Conservation (phyloP, 1,139 yeast genomes). For the Torulaspora globosa region DNA sequence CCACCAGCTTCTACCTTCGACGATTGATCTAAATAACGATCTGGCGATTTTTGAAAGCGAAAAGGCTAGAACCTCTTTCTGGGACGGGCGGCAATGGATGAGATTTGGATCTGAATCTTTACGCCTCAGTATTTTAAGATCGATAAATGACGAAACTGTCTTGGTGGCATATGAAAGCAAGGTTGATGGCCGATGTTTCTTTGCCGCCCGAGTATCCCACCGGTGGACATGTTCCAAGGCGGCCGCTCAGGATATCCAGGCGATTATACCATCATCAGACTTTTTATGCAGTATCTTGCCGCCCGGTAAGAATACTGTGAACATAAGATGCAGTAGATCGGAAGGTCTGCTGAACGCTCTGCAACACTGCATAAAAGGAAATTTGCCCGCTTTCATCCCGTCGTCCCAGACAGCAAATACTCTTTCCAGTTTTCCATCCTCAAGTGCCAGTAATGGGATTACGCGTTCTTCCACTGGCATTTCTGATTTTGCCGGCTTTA, state of each 20-base stretch:
- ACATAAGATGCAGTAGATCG: constrained; percentile 24
- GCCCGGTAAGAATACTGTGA: constrained; percentile 16
- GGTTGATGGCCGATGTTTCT: constrained; percentile 14
- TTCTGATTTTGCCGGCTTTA: constrained; percentile 13
- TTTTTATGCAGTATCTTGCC: constrained; percentile 16
- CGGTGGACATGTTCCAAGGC: constrained; percentile 30
- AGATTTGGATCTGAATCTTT: constrained; percentile 11
- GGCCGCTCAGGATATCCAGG: constrained; percentile 36
- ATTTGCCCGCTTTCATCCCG: constrained; percentile 17
- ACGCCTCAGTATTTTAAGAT: constrained; percentile 46
- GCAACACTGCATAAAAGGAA: constrained; percentile 23
- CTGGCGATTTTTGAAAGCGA: constrained; percentile 17
- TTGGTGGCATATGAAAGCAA: constrained; percentile 75
- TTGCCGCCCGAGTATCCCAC: constrained; percentile 22
- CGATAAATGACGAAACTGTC: constrained; percentile 85
- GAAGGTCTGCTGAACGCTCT: constrained; percentile 25
- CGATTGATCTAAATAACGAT: constrained; percentile 11
- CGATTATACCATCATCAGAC: constrained; percentile 24
- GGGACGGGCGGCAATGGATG: constrained; percentile 29
- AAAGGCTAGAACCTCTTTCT: constrained; percentile 21
- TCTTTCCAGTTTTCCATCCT: constrained; percentile 20
- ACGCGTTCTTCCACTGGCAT: constrained; percentile 20
- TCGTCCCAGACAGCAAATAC: constrained; percentile 22
- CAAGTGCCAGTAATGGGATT: constrained; percentile 14
- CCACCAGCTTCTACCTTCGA: constrained; percentile 13